A percentile compares a stretch with the other conserved stretches of the same genome.
Conservation (phyloP, 768 basidiomycete genomes). For the Kwoniella dendrophila region DNA sequence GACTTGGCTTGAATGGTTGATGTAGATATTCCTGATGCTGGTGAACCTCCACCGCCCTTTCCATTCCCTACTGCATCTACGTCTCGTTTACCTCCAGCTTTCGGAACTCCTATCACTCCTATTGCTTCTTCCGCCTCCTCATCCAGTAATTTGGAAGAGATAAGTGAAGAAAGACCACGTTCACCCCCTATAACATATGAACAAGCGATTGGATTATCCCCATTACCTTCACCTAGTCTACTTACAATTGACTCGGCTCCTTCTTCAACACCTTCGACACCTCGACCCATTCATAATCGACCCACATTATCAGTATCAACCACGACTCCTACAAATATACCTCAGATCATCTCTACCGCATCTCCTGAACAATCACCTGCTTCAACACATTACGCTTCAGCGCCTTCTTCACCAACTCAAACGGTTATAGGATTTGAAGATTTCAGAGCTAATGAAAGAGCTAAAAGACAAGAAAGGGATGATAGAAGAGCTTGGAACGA, state of each 20-base stretch:
- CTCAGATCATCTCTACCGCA: background rate
- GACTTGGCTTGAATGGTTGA: background rate
- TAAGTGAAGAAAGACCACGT: constrained; percentile 19
- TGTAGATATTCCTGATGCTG: constrained; percentile 44
- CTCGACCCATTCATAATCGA: constrained; percentile 1
- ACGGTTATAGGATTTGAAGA: constrained; percentile 20
- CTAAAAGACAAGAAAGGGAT: constrained; percentile 28
- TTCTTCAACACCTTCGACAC: constrained; percentile 6
- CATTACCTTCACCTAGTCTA: constrained; percentile 6
- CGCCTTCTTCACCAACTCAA: constrained; percentile 28
- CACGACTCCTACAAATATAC: too few relatives aligned
- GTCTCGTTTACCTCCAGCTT: constrained; percentile 33
- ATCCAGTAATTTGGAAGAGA: background rate
- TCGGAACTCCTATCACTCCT: constrained; percentile 23
- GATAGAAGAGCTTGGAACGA: constrained; percentile 48
- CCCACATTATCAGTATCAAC: constrained; percentile 9
- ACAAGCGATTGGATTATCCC: constrained; percentile 31
- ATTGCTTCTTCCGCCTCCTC: background rate
- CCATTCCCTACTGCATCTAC: constrained; percentile 43
- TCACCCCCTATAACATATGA: constrained; percentile 48
- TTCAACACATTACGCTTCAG: constrained; percentile 30
- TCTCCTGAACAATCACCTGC: constrained; percentile 19
- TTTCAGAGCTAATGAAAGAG: background rate
- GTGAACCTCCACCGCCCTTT: constrained; percentile 49
- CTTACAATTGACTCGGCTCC: background rate